Conservation (phyloP, 2,329 filamentous ascomycete species). For the Pseudogymnoascus sp. region DNA sequence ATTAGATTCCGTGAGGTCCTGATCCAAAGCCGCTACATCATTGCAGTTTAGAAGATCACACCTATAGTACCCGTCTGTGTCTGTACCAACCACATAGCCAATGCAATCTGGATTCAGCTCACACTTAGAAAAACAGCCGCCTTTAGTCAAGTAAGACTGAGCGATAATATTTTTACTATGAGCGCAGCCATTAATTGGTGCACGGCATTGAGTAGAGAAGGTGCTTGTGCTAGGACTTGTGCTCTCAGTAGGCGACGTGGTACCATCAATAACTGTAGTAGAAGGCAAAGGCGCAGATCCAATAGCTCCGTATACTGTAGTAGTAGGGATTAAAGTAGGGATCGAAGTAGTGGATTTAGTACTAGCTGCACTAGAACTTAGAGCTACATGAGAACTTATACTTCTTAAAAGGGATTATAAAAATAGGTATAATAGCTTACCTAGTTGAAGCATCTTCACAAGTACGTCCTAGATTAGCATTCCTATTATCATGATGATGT, state of each 20-base stretch:
- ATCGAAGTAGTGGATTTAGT: background rate
- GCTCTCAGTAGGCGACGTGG: background rate
- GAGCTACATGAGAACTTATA: background rate
- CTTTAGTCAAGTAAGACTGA: background rate
- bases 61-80: background rate
- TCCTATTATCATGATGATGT: background rate
- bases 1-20: background rate
- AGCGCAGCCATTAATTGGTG: background rate
- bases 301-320: background rate
- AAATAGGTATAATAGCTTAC: background rate
- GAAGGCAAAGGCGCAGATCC: background rate
- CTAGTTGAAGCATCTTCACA: background rate
- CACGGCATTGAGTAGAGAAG: background rate
- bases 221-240: background rate
- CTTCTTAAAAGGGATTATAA: background rate
- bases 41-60: background rate
- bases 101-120: background rate
- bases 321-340: background rate
- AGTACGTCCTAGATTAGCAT: background rate
- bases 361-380: background rate
- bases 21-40: background rate
- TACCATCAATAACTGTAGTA: background rate
- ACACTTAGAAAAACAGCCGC: background rate
- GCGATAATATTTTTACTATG: background rate
- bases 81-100: background rate